A percentile compares a stretch with the other conserved stretches of the same genome.
Evolutionary conservation across 1,139 yeast species (phyloP).

Genomic region (Suhomyces bokatorum): DNA sequence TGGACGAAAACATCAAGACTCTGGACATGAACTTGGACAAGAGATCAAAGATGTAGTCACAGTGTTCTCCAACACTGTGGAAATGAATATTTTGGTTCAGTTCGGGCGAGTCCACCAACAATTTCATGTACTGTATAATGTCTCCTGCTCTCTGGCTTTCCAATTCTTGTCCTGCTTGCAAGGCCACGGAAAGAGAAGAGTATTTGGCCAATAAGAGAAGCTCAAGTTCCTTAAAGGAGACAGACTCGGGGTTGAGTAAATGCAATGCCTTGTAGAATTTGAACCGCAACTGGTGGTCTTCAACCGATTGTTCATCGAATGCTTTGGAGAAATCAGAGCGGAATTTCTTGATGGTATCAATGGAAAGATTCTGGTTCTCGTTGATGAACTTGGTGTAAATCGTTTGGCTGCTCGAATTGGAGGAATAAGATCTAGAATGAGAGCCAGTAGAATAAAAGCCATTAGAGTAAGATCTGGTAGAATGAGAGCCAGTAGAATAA

Average conservation of each 20-base stretch:
- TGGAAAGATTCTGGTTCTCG: slow-evolving; percentile 4
- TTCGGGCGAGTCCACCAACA: slow-evolving; percentile 38
- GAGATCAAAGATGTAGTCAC: slow-evolving; percentile 20
- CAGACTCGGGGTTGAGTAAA: slow-evolving; percentile 31
- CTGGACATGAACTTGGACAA: slow-evolving; percentile 31
- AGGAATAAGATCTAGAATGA: slow-evolving; percentile 4
- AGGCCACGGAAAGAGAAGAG: slow-evolving; percentile 19
- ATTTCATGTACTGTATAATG: slow-evolving; percentile 31
- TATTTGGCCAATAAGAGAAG: slow-evolving; percentile 32
- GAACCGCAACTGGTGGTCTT: slow-evolving; percentile 37
- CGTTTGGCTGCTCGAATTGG: slow-evolving; percentile 5
- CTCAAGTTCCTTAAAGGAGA: slow-evolving; percentile 29
- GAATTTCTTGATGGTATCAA: slow-evolving; percentile 11
- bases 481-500: too few relatives aligned
- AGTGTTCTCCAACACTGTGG: slow-evolving; percentile 11
- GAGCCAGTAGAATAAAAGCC: too few relatives aligned
- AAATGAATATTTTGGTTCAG: slow-evolving; percentile 12
- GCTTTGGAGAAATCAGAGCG: slow-evolving; percentile 10
- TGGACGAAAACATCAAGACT: slow-evolving; percentile 28
- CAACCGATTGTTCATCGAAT: slow-evolving; percentile 19
- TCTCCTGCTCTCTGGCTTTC: slow-evolving; percentile 28
- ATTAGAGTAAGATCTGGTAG: too few relatives aligned
- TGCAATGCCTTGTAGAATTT: slow-evolving; percentile 43
- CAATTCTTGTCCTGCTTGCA: slow-evolving; percentile 16
- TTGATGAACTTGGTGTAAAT: slow-evolving; percentile 6